These are phyloP conservation scores for Dictyostelium discoideum DNA, from an alignment of 78 protist genomes.

Conservation along the genomic window DNA sequence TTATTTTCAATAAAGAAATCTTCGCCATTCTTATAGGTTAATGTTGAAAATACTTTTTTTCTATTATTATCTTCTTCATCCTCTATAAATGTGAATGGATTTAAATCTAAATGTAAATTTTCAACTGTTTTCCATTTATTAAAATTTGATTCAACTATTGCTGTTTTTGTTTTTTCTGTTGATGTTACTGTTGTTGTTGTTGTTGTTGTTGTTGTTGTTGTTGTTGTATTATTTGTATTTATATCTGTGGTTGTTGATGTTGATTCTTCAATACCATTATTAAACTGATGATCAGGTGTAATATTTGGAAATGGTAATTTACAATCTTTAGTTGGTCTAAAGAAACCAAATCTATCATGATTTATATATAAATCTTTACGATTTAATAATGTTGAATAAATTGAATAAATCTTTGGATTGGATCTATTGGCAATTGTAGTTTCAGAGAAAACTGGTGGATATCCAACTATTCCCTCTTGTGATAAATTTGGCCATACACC, in stretches of 20 bases:
- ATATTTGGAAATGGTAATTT: conserved; percentile 9
- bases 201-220: neutral
- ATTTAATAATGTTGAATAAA: conserved; percentile 23
- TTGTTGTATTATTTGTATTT: neutral
- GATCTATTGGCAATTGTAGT: conserved; percentile 25
- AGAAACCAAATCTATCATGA: conserved; percentile 80
- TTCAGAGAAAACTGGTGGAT: conserved; percentile 33
- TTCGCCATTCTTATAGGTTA: conserved; percentile 11
- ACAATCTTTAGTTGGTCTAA: conserved; percentile 53
- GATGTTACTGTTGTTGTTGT: neutral
- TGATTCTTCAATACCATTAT: neutral
- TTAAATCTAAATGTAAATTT: conserved; percentile 60
- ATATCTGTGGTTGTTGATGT: neutral
- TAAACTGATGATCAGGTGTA: conserved; percentile 28
- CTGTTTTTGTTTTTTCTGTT: neutral
- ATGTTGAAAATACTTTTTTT: neutral
- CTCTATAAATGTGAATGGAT: conserved; percentile 57
- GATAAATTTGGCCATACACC: conserved; percentile 15
- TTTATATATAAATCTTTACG: conserved; percentile 58
- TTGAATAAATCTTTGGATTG: conserved; percentile 24
- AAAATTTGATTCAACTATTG: neutral
- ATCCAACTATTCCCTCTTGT: conserved; percentile 29
- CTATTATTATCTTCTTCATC: conserved; percentile 6
- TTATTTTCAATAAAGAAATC: conserved; percentile 58
- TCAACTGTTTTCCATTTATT: conserved; percentile 23